These are phyloP conservation scores for Xylariaceae sp. DNA, from an alignment of 2,329 filamentous ascomycete species.

Conservation along the genomic window DNA sequence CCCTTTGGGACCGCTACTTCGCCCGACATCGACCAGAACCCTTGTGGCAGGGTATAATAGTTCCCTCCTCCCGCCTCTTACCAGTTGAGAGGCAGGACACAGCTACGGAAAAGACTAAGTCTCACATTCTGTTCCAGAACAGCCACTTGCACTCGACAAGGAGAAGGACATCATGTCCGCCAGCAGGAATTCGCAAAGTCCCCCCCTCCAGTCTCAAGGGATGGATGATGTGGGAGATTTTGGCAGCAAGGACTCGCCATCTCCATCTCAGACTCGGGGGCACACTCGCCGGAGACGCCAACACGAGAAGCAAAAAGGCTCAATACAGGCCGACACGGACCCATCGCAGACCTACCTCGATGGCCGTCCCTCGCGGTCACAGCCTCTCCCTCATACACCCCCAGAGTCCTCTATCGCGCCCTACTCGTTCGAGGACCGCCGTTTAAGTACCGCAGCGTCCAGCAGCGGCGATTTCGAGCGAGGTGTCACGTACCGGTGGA, in stretches of 20 bases:
- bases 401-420: constrained; percentile 38
- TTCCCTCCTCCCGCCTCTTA: constrained; percentile 8
- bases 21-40: constrained; percentile 19
- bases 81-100: constrained; percentile 7
- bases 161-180: constrained; percentile 24
- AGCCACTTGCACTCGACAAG: constrained; percentile 30
- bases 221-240: constrained; percentile 6
- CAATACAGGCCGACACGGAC: constrained; percentile 22
- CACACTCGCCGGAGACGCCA: constrained; percentile 10
- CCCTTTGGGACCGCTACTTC: constrained; percentile 19
- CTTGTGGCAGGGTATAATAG: constrained; percentile 22
- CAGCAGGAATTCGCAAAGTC: constrained; percentile 19
- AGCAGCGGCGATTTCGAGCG: constrained; percentile 32
- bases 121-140: constrained; percentile 21
- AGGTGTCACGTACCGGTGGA: constrained; percentile 44
- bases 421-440: constrained; percentile 40
- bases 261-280: constrained; percentile 11
- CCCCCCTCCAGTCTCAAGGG: constrained; percentile 8
- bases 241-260: constrained; percentile 5
- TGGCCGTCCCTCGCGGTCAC: constrained; percentile 39
- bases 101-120: constrained; percentile 14
- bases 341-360: constrained; percentile 28
- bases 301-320: constrained; percentile 10
- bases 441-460: constrained; percentile 30
- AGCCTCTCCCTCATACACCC: constrained; percentile 40